Conservation (phyloP, 2,329 filamentous ascomycete species). For the Clarireedia hainanense region DNA sequence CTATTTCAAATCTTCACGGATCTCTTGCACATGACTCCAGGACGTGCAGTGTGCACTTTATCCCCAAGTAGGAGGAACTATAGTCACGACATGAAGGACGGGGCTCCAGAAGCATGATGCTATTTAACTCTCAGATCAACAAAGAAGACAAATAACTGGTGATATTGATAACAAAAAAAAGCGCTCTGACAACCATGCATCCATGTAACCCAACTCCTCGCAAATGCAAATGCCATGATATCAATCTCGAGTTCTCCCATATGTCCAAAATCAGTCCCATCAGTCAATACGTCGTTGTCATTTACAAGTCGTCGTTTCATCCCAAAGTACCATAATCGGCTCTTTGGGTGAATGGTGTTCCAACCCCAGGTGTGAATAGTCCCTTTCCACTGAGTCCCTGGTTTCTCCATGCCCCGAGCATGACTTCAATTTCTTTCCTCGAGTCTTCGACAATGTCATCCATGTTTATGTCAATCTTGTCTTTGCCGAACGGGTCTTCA, state of each 20-base stretch:
- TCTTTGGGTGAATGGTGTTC: neutral
- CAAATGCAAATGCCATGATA: neutral
- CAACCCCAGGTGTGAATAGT: neutral
- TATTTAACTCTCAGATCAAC: too few species aligned
- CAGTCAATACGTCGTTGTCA: neutral
- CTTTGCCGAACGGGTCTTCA: conserved; percentile 59
- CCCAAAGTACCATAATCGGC: conserved; percentile 1
- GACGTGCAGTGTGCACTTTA: too few species aligned
- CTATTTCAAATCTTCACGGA: too few species aligned
- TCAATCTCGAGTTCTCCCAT: neutral
- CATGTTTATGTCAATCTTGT: conserved; percentile 61
- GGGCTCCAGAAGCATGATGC: too few species aligned
- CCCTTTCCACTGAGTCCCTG: conserved; percentile 16
- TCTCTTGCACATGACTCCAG: too few species aligned
- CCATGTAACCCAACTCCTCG: neutral
- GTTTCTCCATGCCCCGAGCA: conserved; percentile 48
- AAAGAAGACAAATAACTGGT: too few species aligned
- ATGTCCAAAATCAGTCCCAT: neutral
- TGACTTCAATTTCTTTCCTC: conserved; percentile 47
- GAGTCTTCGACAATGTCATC: conserved; percentile 56
- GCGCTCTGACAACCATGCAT: too few species aligned
- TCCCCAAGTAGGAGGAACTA: too few species aligned
- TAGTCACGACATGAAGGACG: too few species aligned
- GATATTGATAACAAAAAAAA: too few species aligned
- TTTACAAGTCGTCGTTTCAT: neutral